Evolutionary conservation across 805 yeast genomes (phyloP), one percentile per base, ranked within the genome.

Genomic region (Gaillardinia entomophila): DNA sequence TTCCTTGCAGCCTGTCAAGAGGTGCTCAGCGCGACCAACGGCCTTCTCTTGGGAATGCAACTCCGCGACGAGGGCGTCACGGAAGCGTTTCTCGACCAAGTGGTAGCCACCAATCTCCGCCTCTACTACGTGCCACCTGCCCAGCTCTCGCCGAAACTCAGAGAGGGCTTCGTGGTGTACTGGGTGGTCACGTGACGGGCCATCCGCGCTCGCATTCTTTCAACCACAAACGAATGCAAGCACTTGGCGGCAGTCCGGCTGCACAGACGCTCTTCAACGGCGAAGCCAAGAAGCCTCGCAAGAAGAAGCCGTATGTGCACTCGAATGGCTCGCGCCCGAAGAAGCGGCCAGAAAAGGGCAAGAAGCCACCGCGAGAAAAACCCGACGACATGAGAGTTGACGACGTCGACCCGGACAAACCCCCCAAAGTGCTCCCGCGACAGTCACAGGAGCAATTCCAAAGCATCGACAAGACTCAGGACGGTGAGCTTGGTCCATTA

Each of bases 31-130:
- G 36, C 34, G 0, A 31, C 53, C 0, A 52, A 72, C 0, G 58
- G 63, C 0, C 44, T 71, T 2, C 44, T 79, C 1, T 71, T 71
- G 0, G 51, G 55, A 1, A 46, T 79, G 31, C 86, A 80, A 40
- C 42, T 79, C 35, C 51, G 88, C 37, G 73, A 76, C 32, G 63
- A 68, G 22, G 67, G 63, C 10, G 64, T 77, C 6, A 49, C 72
- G 26, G 77, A 75, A 34, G 39, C 43, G 3, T 77, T 78, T 42
- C 51, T 77, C 3, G 51, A 42, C 6, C 43, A 51, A 8, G 48
- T 60, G 2, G 20, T 67, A 2, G 37, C 39, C 2, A 41, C 38
- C n/a, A 53, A 49, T 4, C 62, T 77, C 26, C 35, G 39, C 12
- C 48, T 73, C 1, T 65, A 48, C 39, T 38, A 38, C 13, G 57